A percentile compares a stretch with the other conserved stretches of the same genome.
These are phyloP conservation scores for Aspergillus chevalieri DNA, from an alignment of 2,329 filamentous ascomycete genomes.

Conservation along the genomic window DNA sequence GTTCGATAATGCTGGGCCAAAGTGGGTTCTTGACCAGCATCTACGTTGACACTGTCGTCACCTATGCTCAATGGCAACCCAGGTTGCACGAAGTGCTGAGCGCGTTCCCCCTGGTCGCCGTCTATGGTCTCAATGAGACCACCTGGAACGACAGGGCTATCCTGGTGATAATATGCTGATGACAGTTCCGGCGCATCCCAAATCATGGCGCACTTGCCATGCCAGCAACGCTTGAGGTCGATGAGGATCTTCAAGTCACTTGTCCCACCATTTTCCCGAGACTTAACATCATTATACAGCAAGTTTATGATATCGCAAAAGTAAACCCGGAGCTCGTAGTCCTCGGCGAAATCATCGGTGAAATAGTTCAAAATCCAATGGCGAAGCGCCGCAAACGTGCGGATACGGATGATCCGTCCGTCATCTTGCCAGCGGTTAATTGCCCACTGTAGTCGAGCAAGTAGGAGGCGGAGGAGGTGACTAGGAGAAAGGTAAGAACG, in stretches of 20 bases:
- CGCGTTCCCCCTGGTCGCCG: slow-evolving; percentile 15
- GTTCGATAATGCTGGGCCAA: slow-evolving; percentile 27
- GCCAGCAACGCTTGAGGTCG: slow-evolving; percentile 96
- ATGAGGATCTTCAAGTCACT: slow-evolving; percentile 79
- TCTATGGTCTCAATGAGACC: slow-evolving; percentile 59
- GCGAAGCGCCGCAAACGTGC: slow-evolving; percentile 88
- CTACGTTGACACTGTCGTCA: neutral
- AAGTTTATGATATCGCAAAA: slow-evolving; percentile 78
- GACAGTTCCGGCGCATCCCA: slow-evolving; percentile 73
- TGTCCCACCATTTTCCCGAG: slow-evolving; percentile 47
- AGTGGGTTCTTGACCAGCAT: slow-evolving; percentile 8
- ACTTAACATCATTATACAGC: slow-evolving; percentile 49
- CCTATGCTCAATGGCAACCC: neutral
- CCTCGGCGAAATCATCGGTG: slow-evolving; percentile 80
- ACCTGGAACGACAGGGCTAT: slow-evolving; percentile 67
- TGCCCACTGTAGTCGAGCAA: slow-evolving; percentile 83
- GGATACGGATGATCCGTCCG: slow-evolving; percentile 88
- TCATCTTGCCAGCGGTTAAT: slow-evolving; percentile 71
- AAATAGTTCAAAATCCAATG: slow-evolving; percentile 99
- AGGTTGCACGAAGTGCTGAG: slow-evolving; percentile 13
- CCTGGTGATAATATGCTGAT: slow-evolving; percentile 50
- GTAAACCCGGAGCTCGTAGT: slow-evolving; percentile 64
- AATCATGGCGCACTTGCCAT: slow-evolving; percentile 78
- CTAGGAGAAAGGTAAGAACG: slow-evolving; percentile 73
- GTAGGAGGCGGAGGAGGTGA: slow-evolving; percentile 74